These are phyloP conservation scores for Trypethelium eluteriae DNA, from an alignment of 495 filamentous ascomycete species.

Conservation along the genomic window DNA sequence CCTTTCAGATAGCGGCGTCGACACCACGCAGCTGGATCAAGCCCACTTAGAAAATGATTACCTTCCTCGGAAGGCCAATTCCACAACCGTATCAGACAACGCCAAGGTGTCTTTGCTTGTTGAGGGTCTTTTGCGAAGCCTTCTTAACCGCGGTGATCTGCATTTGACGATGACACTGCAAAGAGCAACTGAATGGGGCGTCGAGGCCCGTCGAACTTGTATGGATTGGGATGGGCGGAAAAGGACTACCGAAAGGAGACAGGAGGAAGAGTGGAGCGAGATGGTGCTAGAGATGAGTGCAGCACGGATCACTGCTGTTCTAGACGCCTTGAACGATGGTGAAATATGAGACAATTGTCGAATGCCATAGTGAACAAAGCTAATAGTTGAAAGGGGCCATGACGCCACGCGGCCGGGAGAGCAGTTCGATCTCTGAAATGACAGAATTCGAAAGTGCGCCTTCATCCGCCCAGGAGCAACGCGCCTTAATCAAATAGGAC, in stretches of 20 bases:
- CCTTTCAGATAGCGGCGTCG: conserved; percentile 42
- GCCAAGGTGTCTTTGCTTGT: conserved; percentile 70
- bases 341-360: neutral
- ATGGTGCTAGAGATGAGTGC: neutral
- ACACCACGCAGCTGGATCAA: conserved; percentile 39
- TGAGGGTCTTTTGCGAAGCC: conserved; percentile 52
- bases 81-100: conserved; percentile 58
- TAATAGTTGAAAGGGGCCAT: neutral
- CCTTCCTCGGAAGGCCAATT: conserved; percentile 64
- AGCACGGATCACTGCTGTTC: neutral
- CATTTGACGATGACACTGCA: neutral
- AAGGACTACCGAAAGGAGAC: neutral
- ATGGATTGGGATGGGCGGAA: neutral
- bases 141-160: neutral
- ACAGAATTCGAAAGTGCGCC: neutral
- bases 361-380: neutral
- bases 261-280: neutral
- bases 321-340: conserved; percentile 7
- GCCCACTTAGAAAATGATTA: conserved; percentile 53
- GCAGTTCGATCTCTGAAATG: conserved; percentile 3
- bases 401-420: neutral
- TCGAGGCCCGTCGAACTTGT: neutral
- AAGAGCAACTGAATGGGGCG: neutral
- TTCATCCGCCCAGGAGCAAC: neutral
- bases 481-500: too few species aligned